Evolutionary conservation across 169 alveolate species (phyloP), one percentile per base, ranked within the genome.

Genomic region (Eimeria maxima): DNA sequence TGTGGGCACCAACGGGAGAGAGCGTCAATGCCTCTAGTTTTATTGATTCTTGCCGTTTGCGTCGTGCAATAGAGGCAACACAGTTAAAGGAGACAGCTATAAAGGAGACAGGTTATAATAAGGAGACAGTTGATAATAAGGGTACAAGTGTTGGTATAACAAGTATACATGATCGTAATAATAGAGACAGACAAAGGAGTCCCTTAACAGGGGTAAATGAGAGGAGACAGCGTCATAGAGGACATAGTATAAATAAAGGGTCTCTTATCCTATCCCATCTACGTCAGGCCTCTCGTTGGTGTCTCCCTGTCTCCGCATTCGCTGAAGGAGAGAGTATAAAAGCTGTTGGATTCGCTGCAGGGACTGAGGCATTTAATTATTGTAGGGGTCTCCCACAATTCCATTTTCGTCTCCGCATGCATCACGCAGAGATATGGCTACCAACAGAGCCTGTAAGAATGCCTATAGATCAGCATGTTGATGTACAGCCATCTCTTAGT

Each of bases 381-480:
- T 78, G 33, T 29, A 78, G 33, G 33, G 7, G 65, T 3, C 57
- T 78, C 38, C 88, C 88, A 10, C 20, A 50, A 29, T 44, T 93
- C 50, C 69, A 80, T 18, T 74, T 93, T 27, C 71, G 2, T 5
- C 57, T 50, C 18, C 57, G 57, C 18, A 11, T 50, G 57, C 57
- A 50, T 5, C 57, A 50, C 18, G 69, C 63, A 11, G 96, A 93
- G 53, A 76, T 93, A 57, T 93, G 96, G 96, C 33, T 93, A 2
- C 96, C 96, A 16, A 83, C 86, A 45, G 96, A 93, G 73, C 96
- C 96, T 18, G 86, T 93, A 29, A 80, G 96, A 8, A 93, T 93
- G 96, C 96, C 96, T 20, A 50, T 6, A 5, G 65, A 24, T 4
- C 44, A 50, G 24, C 80, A 8, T 13, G 42, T 14, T 4, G 94